Conservation (phyloP, 2,329 filamentous ascomycete genomes). For the Pseudogymnoascus sp. region DNA sequence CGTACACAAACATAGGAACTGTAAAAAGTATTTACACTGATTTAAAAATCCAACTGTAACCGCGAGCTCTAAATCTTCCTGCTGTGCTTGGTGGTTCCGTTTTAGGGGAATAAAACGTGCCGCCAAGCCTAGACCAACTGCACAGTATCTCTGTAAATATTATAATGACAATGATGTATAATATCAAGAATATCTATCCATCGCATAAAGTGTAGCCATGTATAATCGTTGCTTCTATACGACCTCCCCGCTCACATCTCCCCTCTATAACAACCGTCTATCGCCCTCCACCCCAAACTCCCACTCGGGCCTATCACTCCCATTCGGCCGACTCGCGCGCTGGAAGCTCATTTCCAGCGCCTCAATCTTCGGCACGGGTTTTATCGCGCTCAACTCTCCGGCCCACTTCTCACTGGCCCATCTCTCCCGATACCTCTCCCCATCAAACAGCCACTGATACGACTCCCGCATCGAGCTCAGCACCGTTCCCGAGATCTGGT, state of each 20-base stretch:
- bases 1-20: not conserved
- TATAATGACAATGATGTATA: no score
- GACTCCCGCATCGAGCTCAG: constrained; percentile 23
- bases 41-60: not conserved
- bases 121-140: no score
- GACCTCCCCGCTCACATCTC: not conserved
- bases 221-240: not conserved
- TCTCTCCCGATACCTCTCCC: constrained; percentile 21
- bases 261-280: not conserved
- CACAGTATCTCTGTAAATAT: no score
- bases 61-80: not conserved
- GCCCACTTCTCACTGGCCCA: constrained; percentile 21
- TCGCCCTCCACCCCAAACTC: constrained; percentile 21
- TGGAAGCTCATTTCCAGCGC: constrained; percentile 24
- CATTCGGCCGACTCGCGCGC: constrained; percentile 38
- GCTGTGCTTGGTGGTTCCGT: not conserved
- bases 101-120: not conserved
- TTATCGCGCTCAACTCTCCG: constrained; percentile 25
- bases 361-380: constrained; percentile 23
- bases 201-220: not conserved
- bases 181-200: not conserved
- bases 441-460: constrained; percentile 29
- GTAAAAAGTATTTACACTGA: not conserved
- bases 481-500: constrained; percentile 24
- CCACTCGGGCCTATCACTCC: constrained; percentile 42